Base-by-base conservation (phyloP, 2,329 filamentous ascomycete species). In the Pseudomassariella vexata region DNA sequence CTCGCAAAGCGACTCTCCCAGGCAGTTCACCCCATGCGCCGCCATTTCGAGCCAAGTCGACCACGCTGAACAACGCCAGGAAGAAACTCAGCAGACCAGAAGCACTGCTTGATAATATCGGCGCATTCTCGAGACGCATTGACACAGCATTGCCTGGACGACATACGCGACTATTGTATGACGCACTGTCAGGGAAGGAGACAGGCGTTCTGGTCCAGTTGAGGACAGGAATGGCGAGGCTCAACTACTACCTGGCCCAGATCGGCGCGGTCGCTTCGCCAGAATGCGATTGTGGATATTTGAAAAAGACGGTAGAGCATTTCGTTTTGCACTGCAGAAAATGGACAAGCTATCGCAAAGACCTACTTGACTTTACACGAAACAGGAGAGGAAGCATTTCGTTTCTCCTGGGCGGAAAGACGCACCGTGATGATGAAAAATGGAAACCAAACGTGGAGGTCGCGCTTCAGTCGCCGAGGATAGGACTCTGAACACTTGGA, bases 401-500 rank as follows among this genome's bases (percentile, higher is more conserved):
- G 25, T 27, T 12, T 16, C 17, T 12, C 14, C 18, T 31, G 8
- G 28, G 28, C 8, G 28, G 28, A 15, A 23, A 23, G 19, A 16
- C 15, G 9, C 22, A 23, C 8, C 22, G 20, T 10, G 19, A 31
- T n/a, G 15, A 23, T 10, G 19, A 31, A 12, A 23, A 31, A 12
- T 31, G 19, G 28, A 31, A 11, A 23, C 28, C 28, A 23, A 20
- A 31, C 19, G 9, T 31, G 19, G 17, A 31, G 28, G 28, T 31
- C 19, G 11, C 20, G 29, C 29, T 31, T 31, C 20, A 31, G 29
- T 23, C 29, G 29, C 29, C 15, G 19, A 31, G 15, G 20, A 31
- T 31, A 31, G 29, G 29, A 31, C 29, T 11, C 29, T 31, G 20
- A 31, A 31, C 29, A 31, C 29, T 31, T 17, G 29, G 29, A 31